Evolutionary conservation across 2,329 filamentous ascomycete species (phyloP).

Genomic region (Sodiomyces alkalinus): DNA sequence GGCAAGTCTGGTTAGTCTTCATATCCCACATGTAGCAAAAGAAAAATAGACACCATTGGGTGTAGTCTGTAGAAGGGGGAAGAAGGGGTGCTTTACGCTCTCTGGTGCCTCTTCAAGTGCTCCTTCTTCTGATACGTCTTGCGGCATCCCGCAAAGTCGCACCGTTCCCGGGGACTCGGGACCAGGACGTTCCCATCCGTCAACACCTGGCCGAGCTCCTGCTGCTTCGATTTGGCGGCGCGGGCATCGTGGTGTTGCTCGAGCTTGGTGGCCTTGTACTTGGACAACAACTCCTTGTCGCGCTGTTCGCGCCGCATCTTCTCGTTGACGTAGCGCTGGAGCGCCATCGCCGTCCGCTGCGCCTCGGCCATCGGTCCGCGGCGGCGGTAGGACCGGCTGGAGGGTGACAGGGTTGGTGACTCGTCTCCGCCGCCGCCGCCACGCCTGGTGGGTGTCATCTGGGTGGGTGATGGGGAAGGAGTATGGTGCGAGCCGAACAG

Average conservation of each 20-base stretch:
- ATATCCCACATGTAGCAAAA: no score
- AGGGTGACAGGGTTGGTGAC: constrained; percentile 12
- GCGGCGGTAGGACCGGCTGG: constrained; percentile 17
- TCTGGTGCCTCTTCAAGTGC: constrained; percentile 39
- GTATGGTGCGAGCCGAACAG: constrained; percentile 18
- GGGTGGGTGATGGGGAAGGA: constrained; percentile 14
- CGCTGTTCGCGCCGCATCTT: constrained; percentile 7
- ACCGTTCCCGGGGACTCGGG: constrained; percentile 13
- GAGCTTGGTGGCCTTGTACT: constrained; percentile 6
- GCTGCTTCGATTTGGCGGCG: constrained; percentile 5
- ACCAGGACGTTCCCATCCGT: constrained; percentile 10
- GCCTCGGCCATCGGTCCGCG: constrained; percentile 25
- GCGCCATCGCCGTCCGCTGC: constrained; percentile 26
- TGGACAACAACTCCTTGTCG: constrained; percentile 8
- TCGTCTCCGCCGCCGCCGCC: no score
- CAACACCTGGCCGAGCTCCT: constrained; percentile 5
- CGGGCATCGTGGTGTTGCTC: constrained; percentile 5
- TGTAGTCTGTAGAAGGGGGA: background rate
- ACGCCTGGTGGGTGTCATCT: constrained; percentile 15
- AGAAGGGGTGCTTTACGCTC: constrained; percentile 35
- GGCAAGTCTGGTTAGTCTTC: constrained; percentile 6
- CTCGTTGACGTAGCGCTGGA: constrained; percentile 23
- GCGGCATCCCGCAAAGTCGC: constrained; percentile 28
- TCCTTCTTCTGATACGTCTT: constrained; percentile 36
- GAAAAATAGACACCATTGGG: constrained; percentile 4